A percentile compares a stretch with the other conserved stretches of the same genome.
Conservation (phyloP, 2,329 filamentous ascomycete species). For the Teratosphaeria nubilosa region DNA sequence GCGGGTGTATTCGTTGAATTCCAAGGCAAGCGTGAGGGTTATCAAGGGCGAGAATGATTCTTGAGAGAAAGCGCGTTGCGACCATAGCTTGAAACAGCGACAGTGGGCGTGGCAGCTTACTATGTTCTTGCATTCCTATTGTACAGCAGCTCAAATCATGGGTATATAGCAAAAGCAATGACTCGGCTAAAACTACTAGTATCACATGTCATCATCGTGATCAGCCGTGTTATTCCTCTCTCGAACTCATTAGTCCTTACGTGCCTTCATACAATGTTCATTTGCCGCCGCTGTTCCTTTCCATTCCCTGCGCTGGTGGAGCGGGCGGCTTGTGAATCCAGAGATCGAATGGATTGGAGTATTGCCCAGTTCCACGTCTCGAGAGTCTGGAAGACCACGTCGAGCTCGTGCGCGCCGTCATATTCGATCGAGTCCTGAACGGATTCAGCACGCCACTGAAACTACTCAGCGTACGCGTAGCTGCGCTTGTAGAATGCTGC, state of each 20-base stretch:
- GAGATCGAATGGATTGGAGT: conserved; percentile 10
- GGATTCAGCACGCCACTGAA: conserved; percentile 7
- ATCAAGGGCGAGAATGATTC: conserved; percentile 33
- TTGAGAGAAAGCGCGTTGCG: background rate
- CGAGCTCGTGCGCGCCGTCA: conserved; percentile 1
- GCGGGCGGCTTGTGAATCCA: background rate
- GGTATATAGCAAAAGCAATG: background rate
- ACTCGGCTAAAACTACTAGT: background rate
- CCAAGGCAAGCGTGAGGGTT: conserved; percentile 43
- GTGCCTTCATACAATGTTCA: background rate
- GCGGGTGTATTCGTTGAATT: conserved; percentile 44
- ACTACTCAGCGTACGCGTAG: conserved; percentile 10
- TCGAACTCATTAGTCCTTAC: background rate
- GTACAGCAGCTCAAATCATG: background rate
- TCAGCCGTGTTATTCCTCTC: background rate
- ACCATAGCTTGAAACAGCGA: background rate
- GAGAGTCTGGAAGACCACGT: conserved; percentile 1
- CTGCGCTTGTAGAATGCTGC: conserved; percentile 9
- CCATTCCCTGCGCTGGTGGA: background rate
- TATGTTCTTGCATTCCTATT: background rate
- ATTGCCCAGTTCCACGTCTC: conserved; percentile 3
- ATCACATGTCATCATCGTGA: background rate
- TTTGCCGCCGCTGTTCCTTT: background rate
- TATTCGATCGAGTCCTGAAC: conserved; percentile 2
- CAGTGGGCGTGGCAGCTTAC: background rate